Conservation (phyloP, 768 basidiomycete species). For the Mycena filopes region DNA sequence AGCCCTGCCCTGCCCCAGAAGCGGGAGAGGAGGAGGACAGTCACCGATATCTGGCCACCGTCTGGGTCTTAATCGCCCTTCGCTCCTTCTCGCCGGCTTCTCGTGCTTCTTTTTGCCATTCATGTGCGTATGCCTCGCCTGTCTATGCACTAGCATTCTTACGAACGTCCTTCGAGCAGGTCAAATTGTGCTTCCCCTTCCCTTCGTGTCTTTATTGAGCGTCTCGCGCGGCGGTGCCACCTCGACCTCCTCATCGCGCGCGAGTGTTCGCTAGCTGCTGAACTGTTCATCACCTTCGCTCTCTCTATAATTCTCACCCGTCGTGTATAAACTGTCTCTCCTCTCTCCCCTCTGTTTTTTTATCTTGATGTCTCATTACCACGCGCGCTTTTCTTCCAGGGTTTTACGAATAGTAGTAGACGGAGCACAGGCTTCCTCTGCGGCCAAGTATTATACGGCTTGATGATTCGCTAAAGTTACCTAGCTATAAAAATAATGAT, state of each 20-base stretch:
- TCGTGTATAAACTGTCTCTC: conserved; percentile 21
- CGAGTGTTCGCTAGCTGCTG: conserved; percentile 9
- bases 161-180: conserved; percentile 1
- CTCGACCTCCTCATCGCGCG: background rate
- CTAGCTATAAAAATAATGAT: conserved; percentile 32
- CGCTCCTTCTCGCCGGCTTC: background rate
- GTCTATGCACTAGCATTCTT: too few species aligned
- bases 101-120: conserved; percentile 26
- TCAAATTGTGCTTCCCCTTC: conserved; percentile 2
- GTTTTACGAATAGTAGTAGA: conserved; percentile 26
- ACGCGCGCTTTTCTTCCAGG: conserved; percentile 12
- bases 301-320: conserved; percentile 10
- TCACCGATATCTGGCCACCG: conserved; percentile 58
- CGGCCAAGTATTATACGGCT: conserved; percentile 22
- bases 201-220: conserved; percentile 24
- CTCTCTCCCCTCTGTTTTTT: conserved; percentile 24
- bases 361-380: conserved; percentile 30
- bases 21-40: conserved; percentile 54
- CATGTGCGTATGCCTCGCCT: conserved; percentile 18
- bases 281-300: conserved; percentile 24
- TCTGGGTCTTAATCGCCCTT: conserved; percentile 18
- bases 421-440: conserved; percentile 28
- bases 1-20: conserved; percentile 32
- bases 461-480: conserved; percentile 30
- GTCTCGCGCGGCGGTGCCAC: background rate